Conservation (phyloP, 176 grass and related monocot species). For the Aegilops longissima region DNA sequence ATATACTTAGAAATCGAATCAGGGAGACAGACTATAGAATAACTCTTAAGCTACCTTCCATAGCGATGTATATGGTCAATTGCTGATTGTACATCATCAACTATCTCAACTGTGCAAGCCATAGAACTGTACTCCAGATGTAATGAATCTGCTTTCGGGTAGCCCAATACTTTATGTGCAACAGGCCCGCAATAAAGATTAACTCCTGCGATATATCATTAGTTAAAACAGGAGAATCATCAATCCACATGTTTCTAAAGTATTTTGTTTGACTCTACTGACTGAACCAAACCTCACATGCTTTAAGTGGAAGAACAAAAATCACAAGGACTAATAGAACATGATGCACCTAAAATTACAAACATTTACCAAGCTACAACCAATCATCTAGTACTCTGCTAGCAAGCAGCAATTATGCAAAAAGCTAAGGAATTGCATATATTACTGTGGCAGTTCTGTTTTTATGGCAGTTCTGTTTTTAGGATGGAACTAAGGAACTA, state of each 20-base stretch:
- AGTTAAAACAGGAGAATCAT: not conserved
- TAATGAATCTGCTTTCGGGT: slow-evolving; percentile 63
- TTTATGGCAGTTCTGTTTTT: not conserved
- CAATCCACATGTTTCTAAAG: not conserved
- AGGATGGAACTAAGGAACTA: not conserved
- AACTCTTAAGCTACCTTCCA: slow-evolving; percentile 64
- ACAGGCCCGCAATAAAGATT: slow-evolving; percentile 69
- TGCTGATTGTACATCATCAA: slow-evolving; percentile 80
- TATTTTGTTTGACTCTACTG: not conserved
- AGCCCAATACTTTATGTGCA: slow-evolving; percentile 44
- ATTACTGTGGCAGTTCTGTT: not conserved
- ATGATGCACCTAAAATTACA: slow-evolving; percentile 7
- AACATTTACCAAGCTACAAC: not conserved
- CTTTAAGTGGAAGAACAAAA: not conserved
- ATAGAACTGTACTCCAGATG: slow-evolving; percentile 87
- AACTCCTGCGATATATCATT: slow-evolving; percentile 58
- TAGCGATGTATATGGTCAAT: slow-evolving; percentile 91
- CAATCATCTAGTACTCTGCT: not conserved
- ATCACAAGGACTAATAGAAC: not conserved
- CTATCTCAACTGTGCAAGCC: slow-evolving; percentile 84
- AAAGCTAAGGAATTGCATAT: not conserved
- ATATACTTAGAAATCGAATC: not conserved
- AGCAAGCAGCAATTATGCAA: not conserved
- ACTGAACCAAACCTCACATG: not conserved
- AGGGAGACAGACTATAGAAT: not conserved